Evolutionary conservation across 1,139 yeast species (phyloP).

Genomic region (Suzukiozyma palmioleophila): DNA sequence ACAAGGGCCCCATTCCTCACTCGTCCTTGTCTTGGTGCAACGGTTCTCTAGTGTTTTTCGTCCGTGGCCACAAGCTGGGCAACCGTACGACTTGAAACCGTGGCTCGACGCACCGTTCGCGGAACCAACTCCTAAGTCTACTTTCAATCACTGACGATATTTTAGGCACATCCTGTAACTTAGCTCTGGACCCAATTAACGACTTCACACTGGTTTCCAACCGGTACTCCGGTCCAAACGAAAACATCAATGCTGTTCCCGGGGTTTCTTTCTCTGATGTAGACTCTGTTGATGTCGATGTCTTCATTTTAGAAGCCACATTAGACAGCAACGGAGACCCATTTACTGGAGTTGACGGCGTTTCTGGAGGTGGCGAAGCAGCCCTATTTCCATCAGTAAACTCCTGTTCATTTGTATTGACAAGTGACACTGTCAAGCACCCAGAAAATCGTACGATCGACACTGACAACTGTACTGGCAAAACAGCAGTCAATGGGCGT

Average conservation of each 20-base stretch:
- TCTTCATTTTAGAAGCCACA: conserved; percentile 1
- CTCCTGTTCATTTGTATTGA: conserved; percentile 46
- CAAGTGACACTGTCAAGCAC: conserved; percentile 75
- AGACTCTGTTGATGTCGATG: conserved; percentile 1
- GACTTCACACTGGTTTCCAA: conserved; percentile 84
- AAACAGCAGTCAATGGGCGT: conserved; percentile 73
- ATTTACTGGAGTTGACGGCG: conserved; percentile 1
- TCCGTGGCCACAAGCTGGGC: conserved; percentile 89
- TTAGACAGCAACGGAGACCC: conserved; percentile 3
- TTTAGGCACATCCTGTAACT: conserved; percentile 90
- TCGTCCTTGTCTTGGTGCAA: conserved; percentile 14
- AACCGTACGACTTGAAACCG: conserved; percentile 77
- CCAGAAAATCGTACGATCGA: conserved; percentile 94
- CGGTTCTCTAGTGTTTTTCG: conserved; percentile 59
- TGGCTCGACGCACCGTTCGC: conserved; percentile 91
- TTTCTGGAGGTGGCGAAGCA: background rate
- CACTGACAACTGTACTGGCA: conserved; percentile 80
- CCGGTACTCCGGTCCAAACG: conserved; percentile 86
- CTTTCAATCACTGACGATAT: conserved; percentile 80
- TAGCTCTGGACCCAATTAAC: conserved; percentile 86
- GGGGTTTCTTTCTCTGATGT: conserved; percentile 14
- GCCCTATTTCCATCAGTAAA: conserved; percentile 13
- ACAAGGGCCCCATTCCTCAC: background rate
- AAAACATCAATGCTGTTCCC: conserved; percentile 76
- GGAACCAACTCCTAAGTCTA: conserved; percentile 82